Conservation (phyloP, 179 eudicot genomes). For the Corrigiola litoralis region DNA sequence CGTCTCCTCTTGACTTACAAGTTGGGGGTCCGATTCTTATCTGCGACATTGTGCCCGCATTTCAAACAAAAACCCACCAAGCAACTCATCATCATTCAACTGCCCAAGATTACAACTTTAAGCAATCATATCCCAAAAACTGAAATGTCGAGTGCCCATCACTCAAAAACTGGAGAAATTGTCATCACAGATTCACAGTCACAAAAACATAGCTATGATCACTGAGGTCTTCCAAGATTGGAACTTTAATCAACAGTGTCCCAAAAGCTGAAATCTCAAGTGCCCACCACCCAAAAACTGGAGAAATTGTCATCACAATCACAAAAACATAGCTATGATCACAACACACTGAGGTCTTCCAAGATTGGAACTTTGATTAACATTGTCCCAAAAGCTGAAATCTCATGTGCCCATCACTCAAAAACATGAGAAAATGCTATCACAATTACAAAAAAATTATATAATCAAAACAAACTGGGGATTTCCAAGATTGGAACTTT, state of each 20-base stretch:
- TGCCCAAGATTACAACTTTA: not conserved
- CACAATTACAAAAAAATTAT: not conserved
- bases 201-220: not conserved
- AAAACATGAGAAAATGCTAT: not conserved
- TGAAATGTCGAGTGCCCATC: not conserved
- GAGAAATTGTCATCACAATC: not conserved
- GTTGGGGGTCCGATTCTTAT: too few species aligned
- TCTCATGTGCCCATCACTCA: conserved; percentile 1
- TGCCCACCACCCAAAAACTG: not conserved
- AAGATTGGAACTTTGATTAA: conserved; percentile 5
- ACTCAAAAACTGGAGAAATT: not conserved
- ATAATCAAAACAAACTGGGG: too few species aligned
- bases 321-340: not conserved
- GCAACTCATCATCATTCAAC: not conserved
- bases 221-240: too few species aligned
- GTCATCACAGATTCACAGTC: not conserved
- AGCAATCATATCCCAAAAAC: not conserved
- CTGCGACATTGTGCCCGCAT: too few species aligned
- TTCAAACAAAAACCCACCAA: not conserved
- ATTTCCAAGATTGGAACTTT: conserved; percentile 8
- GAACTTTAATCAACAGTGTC: not conserved
- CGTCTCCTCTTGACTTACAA: too few species aligned
- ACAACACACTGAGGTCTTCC: too few species aligned
- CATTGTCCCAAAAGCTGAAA: not conserved
- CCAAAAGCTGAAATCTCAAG: not conserved